Percentiles rank a stretch among this genome's conserved stretches.
Conservation (phyloP, 768 basidiomycete species). For the Vararia minispora region DNA sequence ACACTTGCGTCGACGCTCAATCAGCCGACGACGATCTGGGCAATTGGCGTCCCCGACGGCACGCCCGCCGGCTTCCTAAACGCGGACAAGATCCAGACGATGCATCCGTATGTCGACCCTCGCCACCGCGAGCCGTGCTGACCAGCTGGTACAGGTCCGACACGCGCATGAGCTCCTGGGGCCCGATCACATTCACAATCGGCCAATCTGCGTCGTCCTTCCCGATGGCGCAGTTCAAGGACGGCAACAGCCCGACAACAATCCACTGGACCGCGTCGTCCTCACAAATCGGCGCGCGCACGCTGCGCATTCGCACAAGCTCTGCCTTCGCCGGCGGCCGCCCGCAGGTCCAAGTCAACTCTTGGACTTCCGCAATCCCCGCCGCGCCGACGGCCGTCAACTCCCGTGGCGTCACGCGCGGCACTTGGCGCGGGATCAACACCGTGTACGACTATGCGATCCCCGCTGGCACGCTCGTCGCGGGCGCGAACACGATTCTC, state of each 20-base stretch:
- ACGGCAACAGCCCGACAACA: constrained; percentile 35
- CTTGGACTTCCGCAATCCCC: constrained; percentile 31
- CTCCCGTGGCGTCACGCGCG: constrained; percentile 38
- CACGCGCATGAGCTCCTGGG: constrained; percentile 34
- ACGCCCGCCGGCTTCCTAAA: constrained; percentile 37
- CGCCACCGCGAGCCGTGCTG: too few species aligned
- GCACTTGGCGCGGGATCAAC: constrained; percentile 39
- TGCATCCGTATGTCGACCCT: constrained; percentile 30
- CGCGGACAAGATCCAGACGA: constrained; percentile 36
- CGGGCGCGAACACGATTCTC: constrained; percentile 30
- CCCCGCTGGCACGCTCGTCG: constrained; percentile 29
- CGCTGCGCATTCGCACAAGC: constrained; percentile 34
- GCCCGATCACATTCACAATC: constrained; percentile 34
- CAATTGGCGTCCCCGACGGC: constrained; percentile 32
- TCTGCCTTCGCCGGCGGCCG: constrained; percentile 36
- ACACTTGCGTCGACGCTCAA: constrained; percentile 23
- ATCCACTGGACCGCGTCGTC: constrained; percentile 31
- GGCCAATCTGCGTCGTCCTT: constrained; percentile 29
- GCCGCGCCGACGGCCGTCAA: constrained; percentile 30
- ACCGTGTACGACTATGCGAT: constrained; percentile 33
- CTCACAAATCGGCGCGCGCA: constrained; percentile 35
- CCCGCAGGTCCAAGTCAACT: constrained; percentile 33
- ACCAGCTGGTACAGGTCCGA: constrained; percentile 26
- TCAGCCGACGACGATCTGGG: constrained; percentile 30
- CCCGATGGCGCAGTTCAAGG: constrained; percentile 42